These are phyloP conservation scores for Euphorbia corollata DNA, from an alignment of 441 rosid species.

Conservation along the genomic window DNA sequence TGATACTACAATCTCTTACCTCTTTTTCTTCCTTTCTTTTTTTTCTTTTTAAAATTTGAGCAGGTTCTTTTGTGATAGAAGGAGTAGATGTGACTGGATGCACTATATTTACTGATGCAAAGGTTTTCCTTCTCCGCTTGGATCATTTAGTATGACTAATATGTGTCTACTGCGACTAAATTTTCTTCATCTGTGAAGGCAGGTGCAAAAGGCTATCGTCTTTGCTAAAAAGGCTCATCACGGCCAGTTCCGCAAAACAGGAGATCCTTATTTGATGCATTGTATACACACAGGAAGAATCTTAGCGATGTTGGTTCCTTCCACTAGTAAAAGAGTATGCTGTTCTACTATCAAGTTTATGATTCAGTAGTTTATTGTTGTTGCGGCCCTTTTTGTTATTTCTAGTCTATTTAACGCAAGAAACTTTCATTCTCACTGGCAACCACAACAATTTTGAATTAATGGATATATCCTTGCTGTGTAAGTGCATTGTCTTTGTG, in stretches of 20 bases:
- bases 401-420: not conserved
- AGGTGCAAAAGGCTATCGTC: slow-evolving; percentile 72
- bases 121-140: slow-evolving; percentile 43
- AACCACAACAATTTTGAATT: not conserved
- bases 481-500: not conserved
- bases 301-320: slow-evolving; percentile 58
- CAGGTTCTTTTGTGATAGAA: slow-evolving; percentile 49
- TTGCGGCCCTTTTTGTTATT: not conserved
- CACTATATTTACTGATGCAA: slow-evolving; percentile 45
- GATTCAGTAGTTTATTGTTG: not conserved
- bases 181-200: slow-evolving; percentile 43
- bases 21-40: not conserved
- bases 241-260: slow-evolving; percentile 63
- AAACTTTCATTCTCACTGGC: not conserved
- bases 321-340: slow-evolving; percentile 48
- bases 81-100: slow-evolving; percentile 63
- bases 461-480: not conserved
- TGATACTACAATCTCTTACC: no score
- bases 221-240: slow-evolving; percentile 63
- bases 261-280: slow-evolving; percentile 51
- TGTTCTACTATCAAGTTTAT: not conserved
- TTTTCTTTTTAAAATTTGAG: not conserved
- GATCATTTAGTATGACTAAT: not conserved
- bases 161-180: slow-evolving; percentile 24
- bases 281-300: slow-evolving; percentile 33